Conservation (phyloP, 306 rosid genomes). For the Rosa persica region DNA sequence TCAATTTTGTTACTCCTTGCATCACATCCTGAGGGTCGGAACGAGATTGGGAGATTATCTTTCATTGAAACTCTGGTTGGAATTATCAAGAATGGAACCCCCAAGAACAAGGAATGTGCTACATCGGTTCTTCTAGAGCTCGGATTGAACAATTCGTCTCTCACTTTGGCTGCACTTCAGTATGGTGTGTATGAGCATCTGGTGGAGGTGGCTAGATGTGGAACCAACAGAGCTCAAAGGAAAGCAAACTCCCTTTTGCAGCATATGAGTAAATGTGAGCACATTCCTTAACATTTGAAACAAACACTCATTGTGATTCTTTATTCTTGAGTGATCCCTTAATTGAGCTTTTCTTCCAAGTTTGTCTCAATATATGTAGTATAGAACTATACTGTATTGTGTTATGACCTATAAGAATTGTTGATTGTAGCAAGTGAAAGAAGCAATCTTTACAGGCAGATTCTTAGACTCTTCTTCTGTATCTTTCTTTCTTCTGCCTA, state of each 20-base stretch:
- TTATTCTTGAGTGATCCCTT: conserved; percentile 10
- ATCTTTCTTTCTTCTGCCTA: conserved; percentile 13
- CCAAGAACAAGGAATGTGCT: conserved; percentile 90
- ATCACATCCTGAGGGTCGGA: conserved; percentile 57
- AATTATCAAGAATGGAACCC: conserved; percentile 54
- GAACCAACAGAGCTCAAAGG: conserved; percentile 81
- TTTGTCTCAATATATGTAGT: conserved; percentile 2
- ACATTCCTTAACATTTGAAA: conserved; percentile 41
- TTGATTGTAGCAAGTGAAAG: not conserved
- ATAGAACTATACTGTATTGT: not conserved
- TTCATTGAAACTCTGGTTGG: conserved; percentile 72
- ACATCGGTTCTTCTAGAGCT: conserved; percentile 72
- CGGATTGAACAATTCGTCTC: conserved; percentile 56
- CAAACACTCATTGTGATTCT: not conserved
- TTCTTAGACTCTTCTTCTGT: not conserved
- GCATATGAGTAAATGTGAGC: conserved; percentile 66
- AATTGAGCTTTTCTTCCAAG: conserved; percentile 2
- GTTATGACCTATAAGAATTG: conserved; percentile 6
- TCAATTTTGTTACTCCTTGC: conserved; percentile 68
- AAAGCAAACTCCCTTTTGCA: conserved; percentile 73
- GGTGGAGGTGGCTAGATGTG: conserved; percentile 54
- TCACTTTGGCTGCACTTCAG: conserved; percentile 71
- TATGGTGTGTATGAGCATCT: conserved; percentile 75
- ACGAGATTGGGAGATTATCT: conserved; percentile 59
- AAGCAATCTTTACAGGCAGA: not conserved